These are phyloP conservation scores for Cystobasidiaceae sp. DNA, from an alignment of 1,284 basidiomycete species.

Conservation along the genomic window DNA sequence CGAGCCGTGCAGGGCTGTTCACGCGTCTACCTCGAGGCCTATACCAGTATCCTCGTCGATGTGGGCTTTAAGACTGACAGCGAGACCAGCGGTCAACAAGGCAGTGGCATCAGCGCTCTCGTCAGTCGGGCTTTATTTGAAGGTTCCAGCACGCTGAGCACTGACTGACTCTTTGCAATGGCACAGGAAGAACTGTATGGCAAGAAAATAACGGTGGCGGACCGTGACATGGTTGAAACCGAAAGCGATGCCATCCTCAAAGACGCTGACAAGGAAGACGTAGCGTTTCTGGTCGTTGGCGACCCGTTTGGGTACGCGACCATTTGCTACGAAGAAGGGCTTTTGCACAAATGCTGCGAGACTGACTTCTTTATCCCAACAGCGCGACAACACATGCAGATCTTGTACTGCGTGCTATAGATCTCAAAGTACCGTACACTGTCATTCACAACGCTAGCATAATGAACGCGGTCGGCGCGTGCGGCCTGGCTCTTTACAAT, in stretches of 20 bases:
- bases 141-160: neutral
- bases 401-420: slow-evolving; percentile 81
- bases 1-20: slow-evolving; percentile 74
- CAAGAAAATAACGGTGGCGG: slow-evolving; percentile 78
- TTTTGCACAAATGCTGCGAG: neutral
- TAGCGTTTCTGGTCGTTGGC: slow-evolving; percentile 92
- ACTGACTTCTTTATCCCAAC: slow-evolving; percentile 8
- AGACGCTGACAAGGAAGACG: slow-evolving; percentile 72
- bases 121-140: too few species aligned
- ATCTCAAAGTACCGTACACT: slow-evolving; percentile 68
- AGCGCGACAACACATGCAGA: slow-evolving; percentile 98
- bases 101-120: slow-evolving; percentile 24
- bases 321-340: neutral
- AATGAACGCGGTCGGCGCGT: slow-evolving; percentile 90
- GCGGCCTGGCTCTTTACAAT: slow-evolving; percentile 92
- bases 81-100: slow-evolving; percentile 27
- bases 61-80: slow-evolving; percentile 21
- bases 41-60: slow-evolving; percentile 76
- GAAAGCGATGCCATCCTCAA: slow-evolving; percentile 84
- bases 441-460: slow-evolving; percentile 98
- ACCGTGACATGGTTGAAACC: slow-evolving; percentile 94
- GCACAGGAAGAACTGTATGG: slow-evolving; percentile 84
- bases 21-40: slow-evolving; percentile 87
- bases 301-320: slow-evolving; percentile 82
- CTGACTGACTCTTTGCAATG: neutral